Conservation (phyloP, 352 stramenopile genomes). For the Thraustochytrium sp. region DNA sequence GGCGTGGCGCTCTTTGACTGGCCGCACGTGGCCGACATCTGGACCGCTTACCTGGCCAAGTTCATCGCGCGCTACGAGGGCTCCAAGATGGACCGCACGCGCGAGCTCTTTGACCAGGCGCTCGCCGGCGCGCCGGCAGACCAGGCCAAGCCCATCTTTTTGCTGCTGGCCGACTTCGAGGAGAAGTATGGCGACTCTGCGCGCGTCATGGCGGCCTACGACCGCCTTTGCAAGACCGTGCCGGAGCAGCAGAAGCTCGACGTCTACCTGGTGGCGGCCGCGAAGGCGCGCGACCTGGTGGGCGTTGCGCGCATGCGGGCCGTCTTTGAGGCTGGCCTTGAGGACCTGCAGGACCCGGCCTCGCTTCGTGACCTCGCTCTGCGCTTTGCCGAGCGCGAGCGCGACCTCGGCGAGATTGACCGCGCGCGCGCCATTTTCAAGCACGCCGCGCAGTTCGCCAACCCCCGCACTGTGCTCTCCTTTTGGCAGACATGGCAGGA, state of each 20-base stretch:
- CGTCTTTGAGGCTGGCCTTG: slow-evolving; percentile 93
- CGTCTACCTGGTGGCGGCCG: slow-evolving; percentile 86
- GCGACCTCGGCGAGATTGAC: slow-evolving; percentile 91
- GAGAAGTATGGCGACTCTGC: slow-evolving; percentile 68
- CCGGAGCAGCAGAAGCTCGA: slow-evolving; percentile 79
- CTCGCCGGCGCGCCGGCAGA: slow-evolving; percentile 43
- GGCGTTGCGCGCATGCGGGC: slow-evolving; percentile 88
- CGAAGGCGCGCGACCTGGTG: slow-evolving; percentile 87
- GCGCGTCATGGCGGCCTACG: slow-evolving; percentile 56
- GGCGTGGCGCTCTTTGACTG: slow-evolving; percentile 80
- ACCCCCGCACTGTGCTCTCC: slow-evolving; percentile 82
- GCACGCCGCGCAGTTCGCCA: slow-evolving; percentile 93
- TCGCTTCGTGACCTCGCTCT: slow-evolving; percentile 83
- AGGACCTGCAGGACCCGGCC: slow-evolving; percentile 77
- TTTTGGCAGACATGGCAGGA: slow-evolving; percentile 96
- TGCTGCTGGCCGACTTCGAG: slow-evolving; percentile 87
- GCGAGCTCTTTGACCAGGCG: slow-evolving; percentile 92
- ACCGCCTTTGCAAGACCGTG: slow-evolving; percentile 50
- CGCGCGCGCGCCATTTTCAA: slow-evolving; percentile 86
- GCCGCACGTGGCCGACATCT: slow-evolving; percentile 91
- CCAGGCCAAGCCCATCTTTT: slow-evolving; percentile 46
- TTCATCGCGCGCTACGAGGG: slow-evolving; percentile 92
- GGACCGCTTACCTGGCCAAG: slow-evolving; percentile 85
- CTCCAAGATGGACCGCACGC: slow-evolving; percentile 89
- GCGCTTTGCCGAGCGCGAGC: slow-evolving; percentile 93